Conservation (phyloP, 352 stramenopile species). For the Elongisporangium undulatum region DNA sequence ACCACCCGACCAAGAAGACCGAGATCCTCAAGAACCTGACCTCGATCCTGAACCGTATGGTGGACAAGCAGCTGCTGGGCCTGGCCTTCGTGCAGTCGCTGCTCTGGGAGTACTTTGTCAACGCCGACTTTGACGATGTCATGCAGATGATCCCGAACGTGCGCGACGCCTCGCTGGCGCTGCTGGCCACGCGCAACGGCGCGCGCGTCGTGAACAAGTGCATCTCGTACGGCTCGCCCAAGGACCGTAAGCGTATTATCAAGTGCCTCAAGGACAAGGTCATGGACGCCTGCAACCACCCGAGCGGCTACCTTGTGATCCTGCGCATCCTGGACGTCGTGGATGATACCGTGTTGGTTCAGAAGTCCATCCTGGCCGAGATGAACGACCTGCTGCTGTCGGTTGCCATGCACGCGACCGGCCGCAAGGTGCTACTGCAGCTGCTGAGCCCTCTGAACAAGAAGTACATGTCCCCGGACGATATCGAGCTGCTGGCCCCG, state of each 20-base stretch:
- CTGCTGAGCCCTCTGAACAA: conserved; percentile 75
- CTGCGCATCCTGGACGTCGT: conserved; percentile 87
- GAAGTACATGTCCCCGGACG: conserved; percentile 80
- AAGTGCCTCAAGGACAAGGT: conserved; percentile 91
- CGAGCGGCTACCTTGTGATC: conserved; percentile 88
- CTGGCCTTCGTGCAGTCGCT: conserved; percentile 88
- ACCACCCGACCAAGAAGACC: conserved; percentile 62
- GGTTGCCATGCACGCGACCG: conserved; percentile 66
- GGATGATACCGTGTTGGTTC: conserved; percentile 88
- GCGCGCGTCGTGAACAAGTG: conserved; percentile 86
- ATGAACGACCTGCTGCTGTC: conserved; percentile 72
- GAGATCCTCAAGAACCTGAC: conserved; percentile 73
- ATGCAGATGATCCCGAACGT: conserved; percentile 86
- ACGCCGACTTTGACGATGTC: conserved; percentile 74
- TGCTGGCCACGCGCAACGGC: conserved; percentile 85
- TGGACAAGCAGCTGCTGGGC: conserved; percentile 86
- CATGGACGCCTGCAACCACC: conserved; percentile 85
- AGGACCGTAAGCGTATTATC: conserved; percentile 91
- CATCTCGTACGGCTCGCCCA: conserved; percentile 73
- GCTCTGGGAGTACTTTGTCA: conserved; percentile 87
- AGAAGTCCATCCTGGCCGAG: conserved; percentile 86
- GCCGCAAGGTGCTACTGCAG: conserved; percentile 78
- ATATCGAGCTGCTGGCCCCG: conserved; percentile 64
- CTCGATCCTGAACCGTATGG: conserved; percentile 78
- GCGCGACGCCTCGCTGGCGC: conserved; percentile 75